Percentiles rank a stretch among this genome's conserved stretches.
These are phyloP conservation scores for Fusarium sp. DNA, from an alignment of 2,329 filamentous ascomycete species.

Conservation along the genomic window DNA sequence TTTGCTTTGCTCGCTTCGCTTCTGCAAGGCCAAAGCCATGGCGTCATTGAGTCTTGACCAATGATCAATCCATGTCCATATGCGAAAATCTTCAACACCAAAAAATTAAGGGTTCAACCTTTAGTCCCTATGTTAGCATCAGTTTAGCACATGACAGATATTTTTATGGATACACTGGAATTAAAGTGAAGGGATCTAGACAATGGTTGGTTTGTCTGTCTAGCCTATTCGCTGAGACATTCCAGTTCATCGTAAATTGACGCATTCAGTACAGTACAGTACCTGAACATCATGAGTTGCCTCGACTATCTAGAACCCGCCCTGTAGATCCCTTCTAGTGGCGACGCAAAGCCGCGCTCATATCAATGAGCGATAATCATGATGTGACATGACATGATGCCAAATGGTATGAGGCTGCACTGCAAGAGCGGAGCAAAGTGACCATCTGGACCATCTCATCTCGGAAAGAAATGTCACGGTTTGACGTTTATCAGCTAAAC, in stretches of 20 bases:
- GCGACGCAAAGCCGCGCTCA: constrained; percentile 19
- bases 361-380: background rate
- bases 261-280: constrained; percentile 13
- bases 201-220: background rate
- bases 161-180: background rate
- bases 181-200: background rate
- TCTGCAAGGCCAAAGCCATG: constrained; percentile 33
- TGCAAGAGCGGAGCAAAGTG: constrained; percentile 23
- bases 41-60: constrained; percentile 17
- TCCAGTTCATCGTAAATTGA: constrained; percentile 18
- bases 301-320: background rate
- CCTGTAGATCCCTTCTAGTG: constrained; percentile 5
- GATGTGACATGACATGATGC: constrained; percentile 3
- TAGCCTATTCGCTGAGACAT: constrained; percentile 16
- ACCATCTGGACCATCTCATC: constrained; percentile 23
- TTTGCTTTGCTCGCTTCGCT: constrained; percentile 20
- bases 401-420: constrained; percentile 11
- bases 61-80: constrained; percentile 34
- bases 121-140: background rate
- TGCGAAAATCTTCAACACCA: constrained; percentile 25
- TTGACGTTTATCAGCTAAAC: constrained; percentile 24
- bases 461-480: constrained; percentile 32
- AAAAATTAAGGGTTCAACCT: constrained; percentile 14
- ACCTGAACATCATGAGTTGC: background rate
- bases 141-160: background rate